These are phyloP conservation scores for Arthrinium phaeospermum DNA, from an alignment of 2,329 filamentous ascomycete genomes.

Conservation along the genomic window DNA sequence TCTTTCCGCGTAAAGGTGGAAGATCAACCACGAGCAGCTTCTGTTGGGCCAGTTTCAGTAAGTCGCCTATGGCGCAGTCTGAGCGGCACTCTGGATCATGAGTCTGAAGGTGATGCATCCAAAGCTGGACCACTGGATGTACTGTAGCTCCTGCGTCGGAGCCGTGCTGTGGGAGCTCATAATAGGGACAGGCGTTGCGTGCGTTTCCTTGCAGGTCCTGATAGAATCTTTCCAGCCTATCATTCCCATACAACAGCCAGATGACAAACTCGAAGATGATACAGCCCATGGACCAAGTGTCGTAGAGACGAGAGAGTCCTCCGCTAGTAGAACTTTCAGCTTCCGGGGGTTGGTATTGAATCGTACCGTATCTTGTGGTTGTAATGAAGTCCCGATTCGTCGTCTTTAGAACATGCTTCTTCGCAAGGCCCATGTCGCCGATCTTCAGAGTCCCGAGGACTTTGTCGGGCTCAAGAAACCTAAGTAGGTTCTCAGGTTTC, in stretches of 20 bases:
- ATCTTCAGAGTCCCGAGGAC: constrained; percentile 25
- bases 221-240: constrained; percentile 11
- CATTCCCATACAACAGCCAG: constrained; percentile 30
- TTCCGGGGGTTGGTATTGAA: background rate
- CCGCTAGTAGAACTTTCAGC: background rate
- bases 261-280: constrained; percentile 35
- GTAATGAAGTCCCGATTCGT: background rate
- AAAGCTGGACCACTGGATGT: background rate
- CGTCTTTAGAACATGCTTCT: constrained; percentile 24
- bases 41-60: background rate
- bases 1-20: background rate
- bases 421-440: constrained; percentile 28
- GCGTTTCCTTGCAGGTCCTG: background rate
- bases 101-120: background rate
- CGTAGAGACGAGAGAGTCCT: constrained; percentile 29
- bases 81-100: background rate
- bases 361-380: background rate
- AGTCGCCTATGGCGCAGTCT: background rate
- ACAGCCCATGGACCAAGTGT: constrained; percentile 37
- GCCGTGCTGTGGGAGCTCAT: background rate
- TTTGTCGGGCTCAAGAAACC: constrained; percentile 13
- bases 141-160: background rate
- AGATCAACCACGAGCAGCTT: background rate
- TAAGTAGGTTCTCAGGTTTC: background rate
- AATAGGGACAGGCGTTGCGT: background rate